Evolutionary conservation across 768 basidiomycete genomes (phyloP).

Genomic region (Tricholoma hemisulphureum): DNA sequence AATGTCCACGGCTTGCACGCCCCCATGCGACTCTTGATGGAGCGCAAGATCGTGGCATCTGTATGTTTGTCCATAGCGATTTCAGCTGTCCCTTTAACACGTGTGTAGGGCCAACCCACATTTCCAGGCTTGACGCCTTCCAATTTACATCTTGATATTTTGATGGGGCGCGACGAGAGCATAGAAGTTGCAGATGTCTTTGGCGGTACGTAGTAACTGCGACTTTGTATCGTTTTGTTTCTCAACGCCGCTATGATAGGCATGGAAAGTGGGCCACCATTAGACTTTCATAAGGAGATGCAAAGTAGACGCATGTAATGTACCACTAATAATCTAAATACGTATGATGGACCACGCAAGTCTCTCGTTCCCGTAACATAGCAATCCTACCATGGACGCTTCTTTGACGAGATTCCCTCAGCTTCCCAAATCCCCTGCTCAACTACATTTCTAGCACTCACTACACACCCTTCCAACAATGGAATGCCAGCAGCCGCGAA

Average conservation of each 20-base stretch:
- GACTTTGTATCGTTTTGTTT: neutral
- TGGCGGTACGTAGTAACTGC: constrained; percentile 51
- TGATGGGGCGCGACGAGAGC: constrained; percentile 89
- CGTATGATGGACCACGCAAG: neutral
- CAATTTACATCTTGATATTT: constrained; percentile 87
- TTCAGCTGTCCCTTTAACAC: neutral
- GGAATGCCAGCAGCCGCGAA: constrained; percentile 75
- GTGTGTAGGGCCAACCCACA: constrained; percentile 52
- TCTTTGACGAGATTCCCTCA: constrained; percentile 31
- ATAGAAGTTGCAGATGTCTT: constrained; percentile 81
- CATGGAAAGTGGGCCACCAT: constrained; percentile 46
- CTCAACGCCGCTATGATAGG: constrained; percentile 37
- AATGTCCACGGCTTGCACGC: constrained; percentile 84
- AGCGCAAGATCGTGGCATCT: constrained; percentile 77
- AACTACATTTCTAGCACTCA: constrained; percentile 61
- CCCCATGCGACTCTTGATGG: constrained; percentile 91
- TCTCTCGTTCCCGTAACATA: neutral
- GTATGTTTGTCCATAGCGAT: constrained; percentile 43
- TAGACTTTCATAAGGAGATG: constrained; percentile 66
- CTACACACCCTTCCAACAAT: constrained; percentile 76
- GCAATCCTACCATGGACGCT: constrained; percentile 11
- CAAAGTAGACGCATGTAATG: constrained; percentile 57
- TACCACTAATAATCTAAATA: constrained; percentile 12
- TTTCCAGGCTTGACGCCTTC: constrained; percentile 63
- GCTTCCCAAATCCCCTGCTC: constrained; percentile 40